Percentiles rank a stretch among this genome's conserved stretches.
phyloP scores from a whole-genome alignment of 805 yeast species.

The Metschnikowia anglica region DNA sequence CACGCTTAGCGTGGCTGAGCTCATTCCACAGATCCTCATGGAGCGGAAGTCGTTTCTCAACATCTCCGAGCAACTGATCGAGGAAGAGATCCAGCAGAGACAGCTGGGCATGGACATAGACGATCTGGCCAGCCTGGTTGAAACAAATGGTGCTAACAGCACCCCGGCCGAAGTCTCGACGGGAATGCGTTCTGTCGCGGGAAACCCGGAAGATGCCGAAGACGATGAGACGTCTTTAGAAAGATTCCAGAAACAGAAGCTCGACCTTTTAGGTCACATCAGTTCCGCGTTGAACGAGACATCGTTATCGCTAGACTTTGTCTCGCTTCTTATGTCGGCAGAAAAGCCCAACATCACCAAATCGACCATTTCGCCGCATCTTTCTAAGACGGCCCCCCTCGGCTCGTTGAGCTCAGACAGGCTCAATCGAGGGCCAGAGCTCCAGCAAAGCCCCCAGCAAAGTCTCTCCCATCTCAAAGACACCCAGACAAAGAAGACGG shows the following conservation, averaged over 20 bases:
- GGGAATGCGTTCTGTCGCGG: constrained; percentile 6
- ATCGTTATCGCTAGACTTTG: constrained; percentile 81
- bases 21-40: constrained; percentile 57
- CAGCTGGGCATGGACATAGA: constrained; percentile 7
- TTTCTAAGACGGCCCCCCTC: constrained; percentile 68
- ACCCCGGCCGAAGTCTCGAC: neutral
- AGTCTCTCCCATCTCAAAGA: too few species aligned
- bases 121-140: too few species aligned
- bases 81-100: constrained; percentile 41
- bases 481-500: constrained; percentile 23
- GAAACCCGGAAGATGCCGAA: constrained; percentile 7
- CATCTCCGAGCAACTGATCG: constrained; percentile 55
- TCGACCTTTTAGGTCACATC: constrained; percentile 52
- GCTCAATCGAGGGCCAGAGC: constrained; percentile 26
- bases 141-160: neutral
- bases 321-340: constrained; percentile 77
- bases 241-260: constrained; percentile 47
- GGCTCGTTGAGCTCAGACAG: constrained; percentile 65
- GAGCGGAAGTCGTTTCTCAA: constrained; percentile 61
- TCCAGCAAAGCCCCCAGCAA: too few species aligned
- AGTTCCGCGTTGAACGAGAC: constrained; percentile 82
- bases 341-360: constrained; percentile 83
- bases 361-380: constrained; percentile 82
- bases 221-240: constrained; percentile 20
- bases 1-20: constrained; percentile 48